Conservation (phyloP, 768 basidiomycete species). For the Leccinellum rugosiceps region DNA sequence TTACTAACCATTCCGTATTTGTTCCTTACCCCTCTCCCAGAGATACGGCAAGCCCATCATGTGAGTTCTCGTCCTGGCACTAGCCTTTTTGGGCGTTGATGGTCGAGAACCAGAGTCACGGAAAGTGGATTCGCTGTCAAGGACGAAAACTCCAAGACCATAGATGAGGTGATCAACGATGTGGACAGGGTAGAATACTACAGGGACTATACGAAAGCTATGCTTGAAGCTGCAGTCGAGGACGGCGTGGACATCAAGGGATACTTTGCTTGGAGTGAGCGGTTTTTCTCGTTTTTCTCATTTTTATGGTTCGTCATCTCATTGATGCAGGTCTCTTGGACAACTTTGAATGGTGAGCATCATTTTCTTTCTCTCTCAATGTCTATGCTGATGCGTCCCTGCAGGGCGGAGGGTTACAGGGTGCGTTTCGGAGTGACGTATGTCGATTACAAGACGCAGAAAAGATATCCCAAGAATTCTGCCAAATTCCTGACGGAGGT, state of each 20-base stretch:
- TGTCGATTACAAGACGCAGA: slow-evolving; percentile 69
- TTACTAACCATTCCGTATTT: not conserved
- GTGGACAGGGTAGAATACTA: slow-evolving; percentile 66
- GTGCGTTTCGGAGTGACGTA: slow-evolving; percentile 74
- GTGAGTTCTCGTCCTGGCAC: slow-evolving; percentile 32
- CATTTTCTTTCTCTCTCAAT: not conserved
- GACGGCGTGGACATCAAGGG: slow-evolving; percentile 66
- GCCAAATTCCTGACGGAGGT: slow-evolving; percentile 59
- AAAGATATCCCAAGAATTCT: slow-evolving; percentile 65
- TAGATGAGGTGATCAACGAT: slow-evolving; percentile 57
- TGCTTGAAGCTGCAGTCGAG: slow-evolving; percentile 55
- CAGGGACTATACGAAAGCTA: slow-evolving; percentile 52
- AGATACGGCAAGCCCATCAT: slow-evolving; percentile 55
- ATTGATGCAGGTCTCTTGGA: slow-evolving; percentile 55
- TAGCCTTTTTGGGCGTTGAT: not conserved
- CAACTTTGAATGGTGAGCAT: slow-evolving; percentile 65
- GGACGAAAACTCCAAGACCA: slow-evolving; percentile 52
- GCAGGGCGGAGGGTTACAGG: slow-evolving; percentile 61
- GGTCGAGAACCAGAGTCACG: slow-evolving; percentile 46
- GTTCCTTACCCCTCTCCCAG: slow-evolving; percentile 19
- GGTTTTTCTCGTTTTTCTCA: not conserved
- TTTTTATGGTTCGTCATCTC: not conserved
- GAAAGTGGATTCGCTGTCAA: slow-evolving; percentile 78
- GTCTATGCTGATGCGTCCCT: not conserved
- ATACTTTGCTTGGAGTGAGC: slow-evolving; percentile 74